phyloP scores from a whole-genome alignment of 1,284 basidiomycete genomes.

The Cryptococcus jaspeensis region DNA sequence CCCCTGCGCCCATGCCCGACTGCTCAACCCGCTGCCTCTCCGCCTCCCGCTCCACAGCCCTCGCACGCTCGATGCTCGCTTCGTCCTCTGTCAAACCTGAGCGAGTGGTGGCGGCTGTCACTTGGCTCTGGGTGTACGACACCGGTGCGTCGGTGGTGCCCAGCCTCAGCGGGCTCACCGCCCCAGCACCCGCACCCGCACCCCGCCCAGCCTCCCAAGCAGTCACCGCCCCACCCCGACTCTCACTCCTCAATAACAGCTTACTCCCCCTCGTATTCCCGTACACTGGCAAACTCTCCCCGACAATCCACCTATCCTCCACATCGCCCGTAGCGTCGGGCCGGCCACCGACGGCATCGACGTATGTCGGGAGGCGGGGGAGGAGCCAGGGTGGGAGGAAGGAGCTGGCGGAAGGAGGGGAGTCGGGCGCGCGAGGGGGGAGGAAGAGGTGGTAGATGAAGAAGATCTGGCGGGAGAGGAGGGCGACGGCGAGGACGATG shows the following conservation, averaged over 20 bases:
- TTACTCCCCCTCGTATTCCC: conserved; percentile 19
- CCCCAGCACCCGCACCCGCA: too few species aligned
- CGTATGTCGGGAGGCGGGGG: conserved; percentile 14
- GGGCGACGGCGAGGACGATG: conserved; percentile 18
- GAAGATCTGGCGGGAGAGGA: conserved; percentile 27
- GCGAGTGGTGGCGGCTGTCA: too few species aligned
- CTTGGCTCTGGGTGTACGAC: too few species aligned
- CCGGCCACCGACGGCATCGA: conserved; percentile 9
- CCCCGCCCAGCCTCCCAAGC: not conserved
- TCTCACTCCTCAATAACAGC: conserved; percentile 17
- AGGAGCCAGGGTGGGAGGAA: conserved; percentile 16
- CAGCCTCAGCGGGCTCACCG: too few species aligned
- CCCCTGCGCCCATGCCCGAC: too few species aligned
- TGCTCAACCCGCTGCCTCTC: not conserved
- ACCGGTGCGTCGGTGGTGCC: too few species aligned
- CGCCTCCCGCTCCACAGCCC: not conserved
- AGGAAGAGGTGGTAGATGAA: conserved; percentile 10
- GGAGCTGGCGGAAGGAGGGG: not conserved
- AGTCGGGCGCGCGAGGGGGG: not conserved
- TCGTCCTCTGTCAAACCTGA: not conserved
- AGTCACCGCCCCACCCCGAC: conserved; percentile 4
- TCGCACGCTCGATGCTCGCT: not conserved
- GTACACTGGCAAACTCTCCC: conserved; percentile 19
- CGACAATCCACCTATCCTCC: conserved; percentile 10
- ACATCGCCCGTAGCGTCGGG: conserved; percentile 12